These are phyloP conservation scores for Boletales sp. DNA, from an alignment of 768 basidiomycete genomes.

Conservation along the genomic window DNA sequence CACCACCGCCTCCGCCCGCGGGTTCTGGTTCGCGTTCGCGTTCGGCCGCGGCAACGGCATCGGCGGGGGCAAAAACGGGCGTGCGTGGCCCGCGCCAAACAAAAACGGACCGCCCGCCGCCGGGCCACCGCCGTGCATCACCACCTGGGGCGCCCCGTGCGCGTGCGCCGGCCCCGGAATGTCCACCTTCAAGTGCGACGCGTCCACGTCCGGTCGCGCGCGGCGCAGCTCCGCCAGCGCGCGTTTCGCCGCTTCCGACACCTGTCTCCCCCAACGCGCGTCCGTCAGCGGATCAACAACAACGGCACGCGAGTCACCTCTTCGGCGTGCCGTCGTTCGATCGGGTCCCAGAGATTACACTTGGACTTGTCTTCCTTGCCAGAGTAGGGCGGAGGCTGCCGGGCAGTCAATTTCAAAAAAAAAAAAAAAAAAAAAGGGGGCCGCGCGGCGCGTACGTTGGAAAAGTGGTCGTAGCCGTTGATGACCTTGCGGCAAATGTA, in stretches of 20 bases:
- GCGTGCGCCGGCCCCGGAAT: too few species aligned
- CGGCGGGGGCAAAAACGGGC: constrained; percentile 6
- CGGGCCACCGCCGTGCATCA: too few species aligned
- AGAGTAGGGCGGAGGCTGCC: constrained; percentile 21
- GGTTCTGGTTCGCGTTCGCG: too few species aligned
- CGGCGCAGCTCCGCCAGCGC: constrained; percentile 61
- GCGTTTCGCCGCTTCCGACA: constrained; percentile 61
- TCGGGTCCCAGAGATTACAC: constrained; percentile 66
- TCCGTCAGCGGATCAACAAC: not conserved
- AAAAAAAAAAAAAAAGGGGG: not conserved
- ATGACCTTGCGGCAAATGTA: constrained; percentile 80
- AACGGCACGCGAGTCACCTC: constrained; percentile 43
- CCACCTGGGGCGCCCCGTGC: too few species aligned
- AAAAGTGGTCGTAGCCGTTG: constrained; percentile 74
- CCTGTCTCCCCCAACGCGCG: constrained; percentile 44
- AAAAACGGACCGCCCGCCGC: too few species aligned
- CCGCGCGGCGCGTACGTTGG: constrained; percentile 42
- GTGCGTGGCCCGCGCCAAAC: constrained; percentile 16
- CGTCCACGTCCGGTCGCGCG: constrained; percentile 60
- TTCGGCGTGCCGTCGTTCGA: constrained; percentile 60
- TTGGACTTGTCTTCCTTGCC: constrained; percentile 35
- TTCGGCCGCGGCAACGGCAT: too few species aligned
- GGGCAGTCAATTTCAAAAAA: constrained; percentile 3
- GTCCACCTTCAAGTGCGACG: constrained; percentile 61
- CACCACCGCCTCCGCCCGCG: too few species aligned